phyloP scores from a whole-genome alignment of 1,284 basidiomycete genomes.

The Boletus smithii region DNA sequence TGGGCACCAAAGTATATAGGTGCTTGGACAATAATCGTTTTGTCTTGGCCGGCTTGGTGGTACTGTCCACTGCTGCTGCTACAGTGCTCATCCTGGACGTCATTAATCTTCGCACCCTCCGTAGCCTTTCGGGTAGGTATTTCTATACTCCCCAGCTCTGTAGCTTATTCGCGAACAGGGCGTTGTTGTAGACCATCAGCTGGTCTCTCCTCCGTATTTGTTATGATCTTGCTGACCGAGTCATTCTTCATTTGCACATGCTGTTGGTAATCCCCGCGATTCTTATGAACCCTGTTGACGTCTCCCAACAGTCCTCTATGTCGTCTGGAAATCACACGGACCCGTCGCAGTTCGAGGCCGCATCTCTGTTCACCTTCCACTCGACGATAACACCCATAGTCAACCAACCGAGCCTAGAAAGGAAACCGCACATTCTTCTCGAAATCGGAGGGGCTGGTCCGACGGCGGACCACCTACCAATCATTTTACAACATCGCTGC shows the following conservation, averaged over 20 bases:
- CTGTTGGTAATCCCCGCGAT: constrained; percentile 42
- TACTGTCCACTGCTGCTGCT: constrained; percentile 43
- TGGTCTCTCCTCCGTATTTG: constrained; percentile 43
- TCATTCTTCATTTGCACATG: constrained; percentile 57
- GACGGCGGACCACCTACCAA: constrained; percentile 44
- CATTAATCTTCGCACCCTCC: constrained; percentile 36
- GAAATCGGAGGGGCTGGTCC: constrained; percentile 50
- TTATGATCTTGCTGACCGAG: constrained; percentile 51
- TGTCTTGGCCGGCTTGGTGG: constrained; percentile 42
- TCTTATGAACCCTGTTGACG: constrained; percentile 1
- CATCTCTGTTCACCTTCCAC: constrained; percentile 50
- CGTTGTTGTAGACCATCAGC: constrained; percentile 17
- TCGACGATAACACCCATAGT: constrained; percentile 37
- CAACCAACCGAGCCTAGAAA: constrained; percentile 28
- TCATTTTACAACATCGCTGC: neutral
- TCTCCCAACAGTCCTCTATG: constrained; percentile 48
- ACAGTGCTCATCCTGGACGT: constrained; percentile 44
- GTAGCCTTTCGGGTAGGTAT: constrained; percentile 46
- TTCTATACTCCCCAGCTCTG: neutral
- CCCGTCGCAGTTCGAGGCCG: constrained; percentile 52
- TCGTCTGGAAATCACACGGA: constrained; percentile 52
- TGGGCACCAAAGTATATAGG: constrained; percentile 65
- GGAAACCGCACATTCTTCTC: constrained; percentile 21
- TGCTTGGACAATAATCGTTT: constrained; percentile 57
- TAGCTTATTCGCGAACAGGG: constrained; percentile 10